Evolutionary conservation across 169 alveolate species (phyloP).

Genomic region (Plasmodium sp.): DNA sequence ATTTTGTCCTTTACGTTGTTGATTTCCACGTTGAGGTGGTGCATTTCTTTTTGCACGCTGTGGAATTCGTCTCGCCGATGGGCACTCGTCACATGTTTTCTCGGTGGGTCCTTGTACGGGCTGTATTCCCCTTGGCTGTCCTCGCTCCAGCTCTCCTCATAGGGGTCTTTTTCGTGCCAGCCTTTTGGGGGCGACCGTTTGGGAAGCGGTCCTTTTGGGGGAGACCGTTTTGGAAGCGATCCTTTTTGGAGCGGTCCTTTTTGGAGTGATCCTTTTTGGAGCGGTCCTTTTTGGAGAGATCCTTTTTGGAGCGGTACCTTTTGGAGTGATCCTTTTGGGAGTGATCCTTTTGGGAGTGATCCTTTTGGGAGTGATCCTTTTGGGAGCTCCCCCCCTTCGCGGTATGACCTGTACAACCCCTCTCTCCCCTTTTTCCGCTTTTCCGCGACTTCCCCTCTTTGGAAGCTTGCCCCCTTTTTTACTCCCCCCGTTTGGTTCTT

Average conservation of each 20-base stretch:
- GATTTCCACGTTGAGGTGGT: neutral
- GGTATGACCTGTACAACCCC: neutral
- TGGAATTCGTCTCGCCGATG: neutral
- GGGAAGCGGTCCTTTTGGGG: neutral
- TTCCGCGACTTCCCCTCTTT: neutral
- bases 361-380: neutral
- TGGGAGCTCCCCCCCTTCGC: neutral
- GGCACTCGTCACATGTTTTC: neutral
- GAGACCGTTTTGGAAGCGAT: neutral
- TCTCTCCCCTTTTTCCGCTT: neutral
- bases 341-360: neutral
- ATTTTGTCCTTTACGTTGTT: constrained; percentile 3
- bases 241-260: neutral
- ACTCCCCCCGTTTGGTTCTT: neutral
- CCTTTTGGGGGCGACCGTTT: neutral
- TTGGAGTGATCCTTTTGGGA: neutral
- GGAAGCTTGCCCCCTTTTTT: neutral
- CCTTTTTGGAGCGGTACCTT: neutral
- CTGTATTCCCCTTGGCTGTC: neutral
- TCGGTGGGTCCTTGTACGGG: neutral
- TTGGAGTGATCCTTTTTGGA: neutral
- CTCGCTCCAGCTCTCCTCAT: neutral
- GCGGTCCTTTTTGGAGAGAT: neutral
- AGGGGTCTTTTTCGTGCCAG: neutral
- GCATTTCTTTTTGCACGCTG: constrained; percentile 4